Percentiles rank a stretch among this genome's conserved stretches.
Conservation (phyloP, 2,329 filamentous ascomycete genomes). For the Fusarium chaquense region DNA sequence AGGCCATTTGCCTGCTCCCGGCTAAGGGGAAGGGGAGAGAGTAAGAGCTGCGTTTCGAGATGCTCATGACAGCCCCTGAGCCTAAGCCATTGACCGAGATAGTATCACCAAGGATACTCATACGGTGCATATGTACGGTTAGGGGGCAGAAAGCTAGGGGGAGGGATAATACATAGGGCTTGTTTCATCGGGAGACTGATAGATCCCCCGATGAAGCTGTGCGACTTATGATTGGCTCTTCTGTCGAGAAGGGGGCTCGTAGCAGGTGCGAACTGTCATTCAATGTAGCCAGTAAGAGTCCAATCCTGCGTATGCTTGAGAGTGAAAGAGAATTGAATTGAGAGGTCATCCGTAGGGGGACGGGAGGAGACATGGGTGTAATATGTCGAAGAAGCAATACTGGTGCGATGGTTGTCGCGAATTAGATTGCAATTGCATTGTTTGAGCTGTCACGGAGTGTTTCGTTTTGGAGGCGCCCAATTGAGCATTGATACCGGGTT, state of each 20-base stretch:
- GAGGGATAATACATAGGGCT: conserved; percentile 36
- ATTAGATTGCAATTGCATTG: neutral
- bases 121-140: conserved; percentile 37
- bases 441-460: neutral
- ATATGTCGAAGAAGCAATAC: neutral
- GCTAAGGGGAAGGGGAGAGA: neutral
- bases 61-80: conserved; percentile 26
- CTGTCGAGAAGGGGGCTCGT: conserved; percentile 11
- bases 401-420: neutral
- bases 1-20: too few species aligned
- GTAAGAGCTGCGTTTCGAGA: conserved; percentile 31
- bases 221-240: conserved; percentile 38
- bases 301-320: conserved; percentile 9
- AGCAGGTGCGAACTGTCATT: conserved; percentile 30
- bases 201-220: conserved; percentile 39
- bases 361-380: neutral
- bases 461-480: conserved; percentile 1
- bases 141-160: conserved; percentile 38
- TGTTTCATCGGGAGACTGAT: conserved; percentile 46
- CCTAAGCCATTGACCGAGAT: conserved; percentile 30
- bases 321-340: conserved; percentile 5
- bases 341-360: neutral
- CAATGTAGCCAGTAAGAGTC: conserved; percentile 28
- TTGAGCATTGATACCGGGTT: neutral
- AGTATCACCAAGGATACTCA: conserved; percentile 5